Conservation (phyloP, 1,284 basidiomycete genomes). For the Chiua sp. region DNA sequence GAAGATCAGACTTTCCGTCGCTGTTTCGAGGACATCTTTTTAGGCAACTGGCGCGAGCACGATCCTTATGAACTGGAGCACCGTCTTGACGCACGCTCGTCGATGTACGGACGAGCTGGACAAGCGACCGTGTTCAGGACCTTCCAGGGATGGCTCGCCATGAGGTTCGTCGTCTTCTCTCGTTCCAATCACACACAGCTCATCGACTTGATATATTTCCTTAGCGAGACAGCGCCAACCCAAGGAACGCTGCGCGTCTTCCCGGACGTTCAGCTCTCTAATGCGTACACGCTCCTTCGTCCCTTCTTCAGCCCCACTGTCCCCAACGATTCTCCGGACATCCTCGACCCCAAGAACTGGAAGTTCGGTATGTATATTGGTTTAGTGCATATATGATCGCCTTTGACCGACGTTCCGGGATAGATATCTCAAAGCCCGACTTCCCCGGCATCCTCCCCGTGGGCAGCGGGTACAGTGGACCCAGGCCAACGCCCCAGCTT, state of each 20-base stretch:
- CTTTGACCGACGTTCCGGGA: not conserved
- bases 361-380: constrained; percentile 56
- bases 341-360: constrained; percentile 71
- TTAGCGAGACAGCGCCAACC: constrained; percentile 69
- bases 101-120: constrained; percentile 63
- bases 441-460: constrained; percentile 61
- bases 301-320: constrained; percentile 78
- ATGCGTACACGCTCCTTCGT: constrained; percentile 82
- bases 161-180: constrained; percentile 55
- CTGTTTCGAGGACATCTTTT: constrained; percentile 71
- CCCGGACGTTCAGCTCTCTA: constrained; percentile 75
- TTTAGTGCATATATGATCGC: not conserved
- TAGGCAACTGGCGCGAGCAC: constrained; percentile 71
- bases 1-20: constrained; percentile 75
- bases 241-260: constrained; percentile 85
- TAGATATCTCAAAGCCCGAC: constrained; percentile 59
- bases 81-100: constrained; percentile 64
- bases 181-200: not conserved
- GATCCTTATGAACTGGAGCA: constrained; percentile 72
- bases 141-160: constrained; percentile 80
- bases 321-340: constrained; percentile 44
- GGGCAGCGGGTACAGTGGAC: constrained; percentile 56
- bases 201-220: not conserved
- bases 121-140: constrained; percentile 78
- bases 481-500: constrained; percentile 51